These are phyloP conservation scores for Domatiomyces catenatus DNA, from an alignment of 2,329 filamentous ascomycete genomes.

Conservation along the genomic window DNA sequence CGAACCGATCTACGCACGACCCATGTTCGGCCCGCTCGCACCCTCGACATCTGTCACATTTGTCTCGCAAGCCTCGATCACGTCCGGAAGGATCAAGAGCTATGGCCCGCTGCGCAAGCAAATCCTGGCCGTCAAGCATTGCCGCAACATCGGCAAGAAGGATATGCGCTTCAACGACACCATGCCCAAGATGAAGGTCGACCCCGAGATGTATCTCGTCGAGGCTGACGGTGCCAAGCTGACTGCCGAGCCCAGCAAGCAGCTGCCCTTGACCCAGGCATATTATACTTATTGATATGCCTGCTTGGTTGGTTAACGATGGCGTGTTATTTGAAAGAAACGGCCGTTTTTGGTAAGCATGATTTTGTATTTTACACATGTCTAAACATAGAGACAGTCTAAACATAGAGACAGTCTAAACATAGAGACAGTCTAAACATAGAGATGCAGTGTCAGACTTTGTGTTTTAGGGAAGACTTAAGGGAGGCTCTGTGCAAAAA, in stretches of 20 bases:
- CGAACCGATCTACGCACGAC: conserved; percentile 66
- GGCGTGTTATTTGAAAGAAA: too few species aligned
- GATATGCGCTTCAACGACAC: conserved; percentile 83
- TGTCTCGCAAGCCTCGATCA: conserved; percentile 59
- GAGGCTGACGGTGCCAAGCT: conserved; percentile 68
- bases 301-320: too few species aligned
- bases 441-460: too few species aligned
- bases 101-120: conserved; percentile 61
- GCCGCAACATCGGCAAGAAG: conserved; percentile 58
- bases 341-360: too few species aligned
- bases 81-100: conserved; percentile 47
- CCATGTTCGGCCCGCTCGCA: conserved; percentile 67
- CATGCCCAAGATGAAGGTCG: conserved; percentile 77
- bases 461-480: too few species aligned
- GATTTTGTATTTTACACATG: too few species aligned
- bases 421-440: too few species aligned
- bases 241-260: conserved; percentile 54
- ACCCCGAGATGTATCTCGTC: conserved; percentile 77
- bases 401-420: too few species aligned
- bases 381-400: too few species aligned
- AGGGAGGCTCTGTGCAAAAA: too few species aligned
- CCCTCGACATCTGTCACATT: conserved; percentile 64
- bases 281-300: conserved; percentile 32
- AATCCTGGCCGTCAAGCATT: conserved; percentile 63
- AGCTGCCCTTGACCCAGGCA: conserved; percentile 59